Evolutionary conservation across 2,329 filamentous ascomycete genomes (phyloP).

Genomic region (Colletotrichum acutatum): DNA sequence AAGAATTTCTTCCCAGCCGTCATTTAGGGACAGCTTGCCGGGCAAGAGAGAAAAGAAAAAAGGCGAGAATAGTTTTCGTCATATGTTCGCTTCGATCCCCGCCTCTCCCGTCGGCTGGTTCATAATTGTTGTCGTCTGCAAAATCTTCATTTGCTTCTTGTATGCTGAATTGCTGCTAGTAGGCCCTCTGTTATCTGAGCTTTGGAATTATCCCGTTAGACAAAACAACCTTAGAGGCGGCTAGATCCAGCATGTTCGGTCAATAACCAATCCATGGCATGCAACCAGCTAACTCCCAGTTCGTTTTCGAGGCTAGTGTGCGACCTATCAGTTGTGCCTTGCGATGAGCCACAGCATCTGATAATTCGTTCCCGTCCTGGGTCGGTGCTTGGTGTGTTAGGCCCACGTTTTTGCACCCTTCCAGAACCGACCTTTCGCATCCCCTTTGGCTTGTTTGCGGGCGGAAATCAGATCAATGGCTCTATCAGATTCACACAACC

Average conservation of each 20-base stretch:
- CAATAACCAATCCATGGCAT: constrained; percentile 10
- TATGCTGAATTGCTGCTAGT: not conserved
- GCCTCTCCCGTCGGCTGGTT: not conserved
- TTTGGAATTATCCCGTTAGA: not conserved
- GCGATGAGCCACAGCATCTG: constrained; percentile 11
- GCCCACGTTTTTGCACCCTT: constrained; percentile 12
- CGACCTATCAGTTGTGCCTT: constrained; percentile 5
- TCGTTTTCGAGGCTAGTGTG: constrained; percentile 8
- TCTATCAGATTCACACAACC: not conserved
- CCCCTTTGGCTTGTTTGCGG: not conserved
- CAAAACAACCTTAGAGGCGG: not conserved
- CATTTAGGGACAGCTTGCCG: constrained; percentile 6
- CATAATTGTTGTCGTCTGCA: not conserved
- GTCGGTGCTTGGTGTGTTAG: constrained; percentile 13
- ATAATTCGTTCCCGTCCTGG: constrained; percentile 21
- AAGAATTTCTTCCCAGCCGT: not conserved
- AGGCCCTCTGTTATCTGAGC: constrained; percentile 1
- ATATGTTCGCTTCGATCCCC: not conserved
- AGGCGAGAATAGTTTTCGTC: not conserved
- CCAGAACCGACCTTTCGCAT: not conserved
- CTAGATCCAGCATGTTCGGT: not conserved
- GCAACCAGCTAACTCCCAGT: not conserved
- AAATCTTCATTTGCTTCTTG: not conserved
- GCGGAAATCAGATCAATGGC: not conserved
- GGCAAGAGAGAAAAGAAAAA: not conserved